A percentile compares a stretch with the other conserved stretches of the same genome.
Evolutionary conservation across 2,329 filamentous ascomycete species (phyloP).

Genomic region (Hansfordia pulvinata): DNA sequence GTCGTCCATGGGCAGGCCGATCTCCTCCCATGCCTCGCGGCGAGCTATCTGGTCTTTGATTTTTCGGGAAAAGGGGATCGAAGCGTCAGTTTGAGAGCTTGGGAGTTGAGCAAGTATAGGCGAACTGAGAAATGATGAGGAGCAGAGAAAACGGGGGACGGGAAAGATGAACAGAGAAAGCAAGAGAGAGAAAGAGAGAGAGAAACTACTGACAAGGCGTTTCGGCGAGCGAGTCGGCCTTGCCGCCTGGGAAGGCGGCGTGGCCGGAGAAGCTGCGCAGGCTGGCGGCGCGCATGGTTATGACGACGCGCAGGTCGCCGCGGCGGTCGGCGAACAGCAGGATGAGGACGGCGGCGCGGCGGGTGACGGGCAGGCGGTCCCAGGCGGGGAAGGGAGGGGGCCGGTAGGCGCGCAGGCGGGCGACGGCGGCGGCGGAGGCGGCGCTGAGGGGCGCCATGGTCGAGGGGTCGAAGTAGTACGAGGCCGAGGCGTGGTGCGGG

Average conservation of each 20-base stretch:
- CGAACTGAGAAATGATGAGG: too few relatives aligned
- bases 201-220: slow-evolving; percentile 37
- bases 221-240: slow-evolving; percentile 43
- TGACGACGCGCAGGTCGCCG: slow-evolving; percentile 63
- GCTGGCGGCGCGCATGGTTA: slow-evolving; percentile 53
- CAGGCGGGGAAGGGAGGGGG: slow-evolving; percentile 48
- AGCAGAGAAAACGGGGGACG: too few relatives aligned
- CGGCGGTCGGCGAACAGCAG: slow-evolving; percentile 74
- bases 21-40: slow-evolving; percentile 85
- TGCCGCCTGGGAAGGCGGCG: slow-evolving; percentile 74
- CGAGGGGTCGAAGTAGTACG: slow-evolving; percentile 42
- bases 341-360: slow-evolving; percentile 76
- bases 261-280: slow-evolving; percentile 66
- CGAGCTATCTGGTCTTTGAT: slow-evolving; percentile 63
- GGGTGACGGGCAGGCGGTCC: slow-evolving; percentile 45
- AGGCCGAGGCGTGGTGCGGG: too few relatives aligned
- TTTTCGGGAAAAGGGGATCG: too few relatives aligned
- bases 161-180: too few relatives aligned
- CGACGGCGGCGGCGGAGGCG: slow-evolving; percentile 41
- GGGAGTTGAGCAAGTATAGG: too few relatives aligned
- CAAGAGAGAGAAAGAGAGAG: neutral
- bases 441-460: slow-evolving; percentile 43
- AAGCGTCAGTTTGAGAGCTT: neutral
- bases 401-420: slow-evolving; percentile 45
- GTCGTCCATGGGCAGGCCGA: slow-evolving; percentile 68